These are phyloP conservation scores for Chlorella vulgaris DNA, from an alignment of 139 green algal species.

Conservation along the genomic window DNA sequence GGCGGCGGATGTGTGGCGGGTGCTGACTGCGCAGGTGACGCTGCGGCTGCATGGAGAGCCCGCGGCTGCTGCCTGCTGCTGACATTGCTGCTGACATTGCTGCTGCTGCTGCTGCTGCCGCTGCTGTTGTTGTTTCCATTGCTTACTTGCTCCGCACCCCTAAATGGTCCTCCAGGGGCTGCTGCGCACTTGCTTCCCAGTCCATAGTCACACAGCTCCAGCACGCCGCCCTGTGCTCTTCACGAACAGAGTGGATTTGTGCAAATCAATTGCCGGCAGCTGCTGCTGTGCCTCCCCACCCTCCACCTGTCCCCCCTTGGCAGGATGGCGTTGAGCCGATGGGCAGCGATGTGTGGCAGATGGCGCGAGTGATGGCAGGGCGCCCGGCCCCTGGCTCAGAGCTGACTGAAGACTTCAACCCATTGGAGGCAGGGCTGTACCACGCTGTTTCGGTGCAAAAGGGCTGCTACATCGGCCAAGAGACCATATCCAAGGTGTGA, in stretches of 20 bases:
- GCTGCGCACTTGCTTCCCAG: neutral
- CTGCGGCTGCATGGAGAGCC: neutral
- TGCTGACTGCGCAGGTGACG: neutral
- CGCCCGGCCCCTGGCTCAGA: conserved; percentile 65
- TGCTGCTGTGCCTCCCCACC: neutral
- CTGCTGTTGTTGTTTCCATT: too few relatives aligned
- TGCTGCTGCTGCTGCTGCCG: too few relatives aligned
- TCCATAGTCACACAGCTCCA: too few relatives aligned
- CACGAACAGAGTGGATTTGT: neutral
- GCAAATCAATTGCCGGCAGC: neutral
- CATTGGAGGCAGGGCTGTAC: conserved; percentile 81
- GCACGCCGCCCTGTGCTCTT: neutral
- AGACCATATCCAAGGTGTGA: conserved; percentile 73
- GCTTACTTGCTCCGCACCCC: too few relatives aligned
- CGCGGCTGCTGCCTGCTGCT: too few relatives aligned
- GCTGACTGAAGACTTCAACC: conserved; percentile 68
- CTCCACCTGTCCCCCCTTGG: neutral
- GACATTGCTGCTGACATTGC: too few relatives aligned
- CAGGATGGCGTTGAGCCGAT: conserved; percentile 72
- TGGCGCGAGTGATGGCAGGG: conserved; percentile 64
- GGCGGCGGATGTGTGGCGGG: neutral
- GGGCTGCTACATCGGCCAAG: conserved; percentile 72
- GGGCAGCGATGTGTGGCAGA: conserved; percentile 75
- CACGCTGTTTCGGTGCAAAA: conserved; percentile 74
- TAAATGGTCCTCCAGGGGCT: too few relatives aligned